These are phyloP conservation scores for Chondrus crispus DNA, from an alignment of 23 red algal species.

Conservation along the genomic window DNA sequence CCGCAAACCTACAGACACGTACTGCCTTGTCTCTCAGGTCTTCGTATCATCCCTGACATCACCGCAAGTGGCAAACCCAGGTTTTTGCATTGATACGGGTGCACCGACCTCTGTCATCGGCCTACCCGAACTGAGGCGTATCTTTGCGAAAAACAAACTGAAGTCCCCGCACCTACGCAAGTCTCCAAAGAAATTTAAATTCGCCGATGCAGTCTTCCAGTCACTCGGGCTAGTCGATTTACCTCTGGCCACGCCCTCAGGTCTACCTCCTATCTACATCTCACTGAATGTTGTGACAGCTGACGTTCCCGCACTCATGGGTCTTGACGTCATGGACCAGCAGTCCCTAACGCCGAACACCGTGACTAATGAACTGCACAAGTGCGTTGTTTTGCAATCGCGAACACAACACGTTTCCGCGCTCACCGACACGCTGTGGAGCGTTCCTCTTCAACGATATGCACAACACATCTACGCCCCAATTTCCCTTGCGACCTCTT, in stretches of 20 bases:
- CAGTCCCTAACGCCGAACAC: not conserved
- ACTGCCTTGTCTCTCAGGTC: no score
- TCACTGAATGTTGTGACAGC: not conserved
- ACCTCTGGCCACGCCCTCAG: not conserved
- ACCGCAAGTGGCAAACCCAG: no score
- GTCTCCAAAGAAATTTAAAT: not conserved
- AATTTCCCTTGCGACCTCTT: not conserved
- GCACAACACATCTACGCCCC: not conserved
- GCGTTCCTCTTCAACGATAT: not conserved
- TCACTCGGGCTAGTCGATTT: not conserved
- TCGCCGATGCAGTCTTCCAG: not conserved
- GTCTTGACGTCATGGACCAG: conserved; percentile 18
- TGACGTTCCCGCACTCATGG: not conserved
- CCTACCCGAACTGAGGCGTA: not conserved
- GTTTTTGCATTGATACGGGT: not conserved
- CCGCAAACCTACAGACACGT: no score
- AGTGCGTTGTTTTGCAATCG: no score
- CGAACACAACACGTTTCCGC: no score
- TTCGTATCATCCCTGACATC: no score
- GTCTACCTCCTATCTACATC: not conserved
- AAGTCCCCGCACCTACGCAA: not conserved
- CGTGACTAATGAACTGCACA: not conserved
- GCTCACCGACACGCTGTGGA: not conserved
- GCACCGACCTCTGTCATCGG: not conserved
- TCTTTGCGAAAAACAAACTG: not conserved